Conservation (phyloP, 306 rosid genomes). For the Canavalia ensiformis region DNA sequence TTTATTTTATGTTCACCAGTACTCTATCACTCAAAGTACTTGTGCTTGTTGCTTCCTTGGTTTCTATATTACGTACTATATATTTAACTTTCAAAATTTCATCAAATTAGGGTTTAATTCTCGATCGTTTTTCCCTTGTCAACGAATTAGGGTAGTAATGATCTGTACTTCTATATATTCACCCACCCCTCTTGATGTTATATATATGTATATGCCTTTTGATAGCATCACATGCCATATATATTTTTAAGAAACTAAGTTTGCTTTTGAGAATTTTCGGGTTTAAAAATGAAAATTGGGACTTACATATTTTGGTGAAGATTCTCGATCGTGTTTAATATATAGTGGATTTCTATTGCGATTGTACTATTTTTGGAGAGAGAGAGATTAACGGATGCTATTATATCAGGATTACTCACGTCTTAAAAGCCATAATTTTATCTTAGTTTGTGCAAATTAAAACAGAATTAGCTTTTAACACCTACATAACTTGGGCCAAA, state of each 20-base stretch:
- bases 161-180: background rate
- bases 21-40: constrained; percentile 18
- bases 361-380: no score
- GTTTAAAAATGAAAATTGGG: background rate
- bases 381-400: no score
- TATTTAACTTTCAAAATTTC: constrained; percentile 8
- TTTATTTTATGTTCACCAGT: background rate
- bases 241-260: background rate
- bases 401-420: no score
- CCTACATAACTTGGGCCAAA: no score
- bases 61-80: background rate
- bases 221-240: background rate
- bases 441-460: no score
- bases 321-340: no score
- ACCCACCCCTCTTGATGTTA: background rate
- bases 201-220: background rate
- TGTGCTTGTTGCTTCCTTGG: constrained; percentile 1
- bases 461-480: background rate
- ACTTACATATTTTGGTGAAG: no score
- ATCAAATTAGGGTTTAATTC: constrained; percentile 2
- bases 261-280: background rate
- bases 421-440: no score
- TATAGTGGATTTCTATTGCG: no score
- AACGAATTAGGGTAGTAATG: background rate
- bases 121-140: background rate